These are phyloP conservation scores for Beauveria caledonica DNA, from an alignment of 2,329 filamentous ascomycete genomes.

Conservation along the genomic window DNA sequence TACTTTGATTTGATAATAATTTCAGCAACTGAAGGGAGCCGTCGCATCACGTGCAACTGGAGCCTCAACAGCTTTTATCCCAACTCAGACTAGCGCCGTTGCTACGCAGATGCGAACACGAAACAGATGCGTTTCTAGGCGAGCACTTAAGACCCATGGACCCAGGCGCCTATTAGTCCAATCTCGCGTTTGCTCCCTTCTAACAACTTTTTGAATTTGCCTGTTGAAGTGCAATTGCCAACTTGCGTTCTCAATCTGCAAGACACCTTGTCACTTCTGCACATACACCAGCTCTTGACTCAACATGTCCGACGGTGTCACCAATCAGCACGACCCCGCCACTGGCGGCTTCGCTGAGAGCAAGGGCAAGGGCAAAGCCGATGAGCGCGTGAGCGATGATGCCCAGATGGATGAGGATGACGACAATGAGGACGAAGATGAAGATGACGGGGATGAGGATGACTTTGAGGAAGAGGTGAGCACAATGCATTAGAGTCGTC, in stretches of 20 bases:
- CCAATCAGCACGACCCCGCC: conserved; percentile 39
- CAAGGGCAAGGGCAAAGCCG: conserved; percentile 86
- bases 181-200: conserved; percentile 4
- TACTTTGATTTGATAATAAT: too few relatives aligned
- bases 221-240: background rate
- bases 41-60: conserved; percentile 8
- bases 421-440: conserved; percentile 62
- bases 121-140: conserved; percentile 9
- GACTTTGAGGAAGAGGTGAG: conserved; percentile 20
- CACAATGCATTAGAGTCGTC: background rate
- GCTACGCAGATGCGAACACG: conserved; percentile 17
- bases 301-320: conserved; percentile 43
- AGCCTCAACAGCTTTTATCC: conserved; percentile 1
- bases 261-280: background rate
- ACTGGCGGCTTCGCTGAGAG: conserved; percentile 37
- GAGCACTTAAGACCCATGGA: conserved; percentile 2
- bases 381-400: conserved; percentile 43
- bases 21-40: background rate
- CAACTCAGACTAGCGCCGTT: conserved; percentile 22
- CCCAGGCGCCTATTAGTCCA: background rate
- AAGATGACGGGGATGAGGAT: conserved; percentile 46
- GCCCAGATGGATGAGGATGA: conserved; percentile 68
- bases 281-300: conserved; percentile 3
- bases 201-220: background rate
- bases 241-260: background rate